Percentiles rank a stretch among this genome's conserved stretches.
These are phyloP conservation scores for Hericium rajendrae DNA, from an alignment of 768 basidiomycete species.

Conservation along the genomic window DNA sequence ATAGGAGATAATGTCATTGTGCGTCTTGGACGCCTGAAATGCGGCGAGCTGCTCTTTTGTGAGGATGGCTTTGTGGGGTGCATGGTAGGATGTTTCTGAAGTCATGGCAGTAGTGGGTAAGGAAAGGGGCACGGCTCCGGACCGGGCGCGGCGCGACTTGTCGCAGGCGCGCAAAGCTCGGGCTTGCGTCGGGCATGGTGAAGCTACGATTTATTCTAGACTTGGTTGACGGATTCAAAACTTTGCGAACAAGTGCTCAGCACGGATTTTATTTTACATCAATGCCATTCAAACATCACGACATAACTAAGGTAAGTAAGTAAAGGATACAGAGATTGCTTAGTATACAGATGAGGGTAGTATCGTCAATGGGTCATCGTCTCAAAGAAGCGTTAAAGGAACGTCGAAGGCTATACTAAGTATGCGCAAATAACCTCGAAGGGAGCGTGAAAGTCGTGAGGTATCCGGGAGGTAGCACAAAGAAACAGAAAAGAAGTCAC, in stretches of 20 bases:
- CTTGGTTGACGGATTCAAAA: too few species aligned
- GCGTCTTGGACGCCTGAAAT: conserved; percentile 72
- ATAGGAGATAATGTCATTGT: conserved; percentile 57
- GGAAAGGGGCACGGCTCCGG: too few species aligned
- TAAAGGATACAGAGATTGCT: not conserved
- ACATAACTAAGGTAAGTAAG: not conserved
- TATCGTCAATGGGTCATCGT: not conserved
- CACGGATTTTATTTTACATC: too few species aligned
- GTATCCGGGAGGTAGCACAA: not conserved
- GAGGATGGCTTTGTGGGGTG: conserved; percentile 54
- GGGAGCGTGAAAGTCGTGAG: not conserved
- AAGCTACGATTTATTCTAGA: too few species aligned
- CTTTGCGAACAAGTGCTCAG: too few species aligned
- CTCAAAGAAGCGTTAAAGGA: not conserved
- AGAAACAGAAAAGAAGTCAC: not conserved
- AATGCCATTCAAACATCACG: not conserved
- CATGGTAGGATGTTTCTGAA: not conserved
- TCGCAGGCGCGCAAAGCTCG: too few species aligned
- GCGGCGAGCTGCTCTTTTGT: conserved; percentile 65
- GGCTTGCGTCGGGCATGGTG: too few species aligned
- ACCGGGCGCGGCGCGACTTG: too few species aligned
- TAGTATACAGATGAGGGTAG: not conserved
- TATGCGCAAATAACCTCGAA: not conserved
- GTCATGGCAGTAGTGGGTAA: too few species aligned
- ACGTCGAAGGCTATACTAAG: not conserved